Percentiles rank a stretch among this genome's conserved stretches.
Evolutionary conservation across 1,139 yeast species (phyloP).

Genomic region (Suhomyces wounanorum): DNA sequence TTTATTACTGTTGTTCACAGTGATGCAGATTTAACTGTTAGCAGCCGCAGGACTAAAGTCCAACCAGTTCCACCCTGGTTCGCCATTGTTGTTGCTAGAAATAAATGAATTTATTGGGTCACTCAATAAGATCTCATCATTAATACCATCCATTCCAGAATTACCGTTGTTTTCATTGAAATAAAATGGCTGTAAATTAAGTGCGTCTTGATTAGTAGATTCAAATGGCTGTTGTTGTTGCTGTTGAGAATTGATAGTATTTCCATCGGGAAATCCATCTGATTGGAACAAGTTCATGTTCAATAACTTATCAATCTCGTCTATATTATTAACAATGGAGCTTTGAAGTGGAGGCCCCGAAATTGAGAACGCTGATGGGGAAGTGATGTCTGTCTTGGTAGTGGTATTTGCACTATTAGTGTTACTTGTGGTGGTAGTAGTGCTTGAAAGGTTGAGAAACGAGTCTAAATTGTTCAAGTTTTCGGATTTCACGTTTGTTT

Average conservation of each 20-base stretch:
- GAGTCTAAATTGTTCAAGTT: constrained; percentile 12
- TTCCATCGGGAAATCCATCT: constrained; percentile 29
- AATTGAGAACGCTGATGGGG: constrained; percentile 9
- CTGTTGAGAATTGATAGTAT: constrained; percentile 6
- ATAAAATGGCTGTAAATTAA: background rate
- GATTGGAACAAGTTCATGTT: constrained; percentile 44
- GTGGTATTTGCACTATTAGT: constrained; percentile 5
- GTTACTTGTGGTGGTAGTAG: constrained; percentile 4
- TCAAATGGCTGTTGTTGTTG: background rate
- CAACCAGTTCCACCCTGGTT: constrained; percentile 21
- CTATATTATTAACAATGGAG: constrained; percentile 21
- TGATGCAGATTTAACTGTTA: constrained; percentile 3
- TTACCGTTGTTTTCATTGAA: constrained; percentile 1
- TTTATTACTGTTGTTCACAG: background rate
- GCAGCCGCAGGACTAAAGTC: constrained; percentile 18
- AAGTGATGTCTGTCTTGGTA: constrained; percentile 7
- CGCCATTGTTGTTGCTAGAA: constrained; percentile 5
- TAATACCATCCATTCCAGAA: constrained; percentile 16
- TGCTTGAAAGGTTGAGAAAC: constrained; percentile 10
- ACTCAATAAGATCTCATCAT: constrained; percentile 18
- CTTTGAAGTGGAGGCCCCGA: constrained; percentile 1
- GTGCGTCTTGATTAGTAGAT: background rate
- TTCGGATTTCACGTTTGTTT: background rate
- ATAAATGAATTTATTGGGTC: constrained; percentile 10
- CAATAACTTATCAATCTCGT: constrained; percentile 44